A percentile compares a stretch with the other conserved stretches of the same genome.
Conservation (phyloP, 306 rosid genomes). For the Delonix regia region DNA sequence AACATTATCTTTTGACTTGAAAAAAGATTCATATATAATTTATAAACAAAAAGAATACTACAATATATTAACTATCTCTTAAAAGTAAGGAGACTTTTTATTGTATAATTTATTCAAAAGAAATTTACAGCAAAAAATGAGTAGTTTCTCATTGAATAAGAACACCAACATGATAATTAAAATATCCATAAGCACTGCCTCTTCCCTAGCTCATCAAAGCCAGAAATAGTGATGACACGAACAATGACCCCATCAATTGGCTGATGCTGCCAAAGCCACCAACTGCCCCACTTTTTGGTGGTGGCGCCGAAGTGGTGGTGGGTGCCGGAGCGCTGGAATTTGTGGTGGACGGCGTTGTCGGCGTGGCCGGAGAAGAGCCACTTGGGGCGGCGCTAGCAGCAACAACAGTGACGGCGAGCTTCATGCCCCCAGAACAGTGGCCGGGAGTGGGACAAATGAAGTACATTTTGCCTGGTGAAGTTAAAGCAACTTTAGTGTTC, state of each 20-base stretch:
- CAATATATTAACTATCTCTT: too few relatives aligned
- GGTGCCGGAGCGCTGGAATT: slow-evolving; percentile 30
- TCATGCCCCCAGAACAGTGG: slow-evolving; percentile 67
- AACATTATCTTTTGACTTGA: too few relatives aligned
- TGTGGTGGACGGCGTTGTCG: slow-evolving; percentile 25
- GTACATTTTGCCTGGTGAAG: slow-evolving; percentile 41
- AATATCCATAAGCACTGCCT: slow-evolving; percentile 90
- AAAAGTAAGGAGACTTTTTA: too few relatives aligned
- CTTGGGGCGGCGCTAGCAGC: slow-evolving; percentile 44
- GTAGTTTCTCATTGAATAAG: too few relatives aligned
- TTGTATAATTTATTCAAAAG: too few relatives aligned
- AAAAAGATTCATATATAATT: too few relatives aligned
- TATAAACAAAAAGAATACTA: too few relatives aligned
- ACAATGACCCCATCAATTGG: slow-evolving; percentile 41
- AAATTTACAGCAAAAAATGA: too few relatives aligned
- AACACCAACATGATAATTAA: too few relatives aligned
- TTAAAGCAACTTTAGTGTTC: slow-evolving; percentile 40
- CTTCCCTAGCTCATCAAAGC: slow-evolving; percentile 63
- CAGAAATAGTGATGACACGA: slow-evolving; percentile 40
- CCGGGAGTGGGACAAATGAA: slow-evolving; percentile 56
- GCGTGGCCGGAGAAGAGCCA: slow-evolving; percentile 15
- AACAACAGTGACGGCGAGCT: slow-evolving; percentile 48
- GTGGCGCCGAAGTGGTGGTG: slow-evolving; percentile 39
- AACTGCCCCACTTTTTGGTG: slow-evolving; percentile 41
- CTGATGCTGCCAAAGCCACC: slow-evolving; percentile 34